phyloP scores from a whole-genome alignment of 73 alveolate species.

The Tetrahymena elliotti region DNA sequence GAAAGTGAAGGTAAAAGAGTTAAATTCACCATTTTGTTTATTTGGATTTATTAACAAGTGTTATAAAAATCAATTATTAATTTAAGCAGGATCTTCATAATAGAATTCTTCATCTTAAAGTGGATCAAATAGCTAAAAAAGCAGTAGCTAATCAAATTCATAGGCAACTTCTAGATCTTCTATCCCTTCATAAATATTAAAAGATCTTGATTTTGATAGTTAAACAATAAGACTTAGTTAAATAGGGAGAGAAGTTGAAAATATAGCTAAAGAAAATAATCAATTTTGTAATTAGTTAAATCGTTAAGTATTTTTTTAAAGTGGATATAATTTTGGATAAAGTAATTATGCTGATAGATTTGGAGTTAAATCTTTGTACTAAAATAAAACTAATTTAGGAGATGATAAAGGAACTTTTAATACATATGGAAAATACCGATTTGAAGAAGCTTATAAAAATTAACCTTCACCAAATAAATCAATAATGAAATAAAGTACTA shows the following conservation, averaged over 20 bases:
- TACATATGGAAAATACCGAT: background rate
- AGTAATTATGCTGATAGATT: background rate
- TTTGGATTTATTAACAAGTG: background rate
- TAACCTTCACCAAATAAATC: background rate
- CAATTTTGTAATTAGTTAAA: background rate
- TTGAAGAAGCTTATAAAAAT: background rate
- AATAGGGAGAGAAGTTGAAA: background rate
- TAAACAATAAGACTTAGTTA: background rate
- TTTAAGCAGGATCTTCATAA: background rate
- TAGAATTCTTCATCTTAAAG: background rate
- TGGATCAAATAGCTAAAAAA: background rate
- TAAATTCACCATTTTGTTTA: background rate
- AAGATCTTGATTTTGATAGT: background rate
- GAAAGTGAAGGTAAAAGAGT: background rate
- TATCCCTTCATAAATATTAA: background rate
- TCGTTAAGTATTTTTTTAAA: background rate
- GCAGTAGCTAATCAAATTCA: background rate
- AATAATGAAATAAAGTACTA: background rate
- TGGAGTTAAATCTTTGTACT: background rate
- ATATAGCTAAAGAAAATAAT: background rate
- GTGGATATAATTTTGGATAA: background rate
- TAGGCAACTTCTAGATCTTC: background rate
- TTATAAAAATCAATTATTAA: background rate
- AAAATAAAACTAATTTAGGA: background rate
- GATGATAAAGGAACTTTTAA: background rate